Base-by-base conservation (phyloP, 148 eudicot species). In the Linanthus parryae region DNA sequence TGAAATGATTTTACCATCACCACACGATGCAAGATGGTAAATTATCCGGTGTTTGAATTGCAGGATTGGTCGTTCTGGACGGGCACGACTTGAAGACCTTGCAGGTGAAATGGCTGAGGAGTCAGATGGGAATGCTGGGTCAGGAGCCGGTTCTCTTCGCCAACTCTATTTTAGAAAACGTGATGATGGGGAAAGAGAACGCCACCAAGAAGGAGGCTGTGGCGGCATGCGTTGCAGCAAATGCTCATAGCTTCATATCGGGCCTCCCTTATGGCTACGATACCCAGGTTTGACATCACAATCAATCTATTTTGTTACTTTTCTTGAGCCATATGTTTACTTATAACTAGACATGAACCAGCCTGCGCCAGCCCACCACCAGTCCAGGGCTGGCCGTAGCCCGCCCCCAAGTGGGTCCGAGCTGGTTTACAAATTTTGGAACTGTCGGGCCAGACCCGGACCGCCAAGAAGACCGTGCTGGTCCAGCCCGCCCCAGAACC, bases 61-160 rank as follows among this genome's bases (percentile, higher is more conserved):
- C 66, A 75, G 81, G 81, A 15, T 57, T 47, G 17, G 29, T 75
- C 48, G 67, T 50, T 16, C 40, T 75, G 63, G 81, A 75, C 50
- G 76, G 81, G 20, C 67, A 71, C 53, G 81, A 75, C 67, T 38
- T 75, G 34, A 71, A 65, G 64, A 67, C 62, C 24, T 53, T 75
- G 43, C 76, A 75, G 37, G 76, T 71, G 49, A 63, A 71, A 28
- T 75, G 81, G 76, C 71, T 75, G 43, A 71, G 81, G 58, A 61
- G 52, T 60, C 81, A 75, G 55, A 71, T 75, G 22, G 76, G 76
- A 22, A 67, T 71, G 81, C 76, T 75, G 52, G 76, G 76, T 52
- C 81, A 75, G 47, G 81, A 75, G 38, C 81, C 81, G 21, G 76
- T 56, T 51, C 68, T 75, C 7, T 75, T 75, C 39, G 72, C 65